Evolutionary conservation across 139 green algal species (phyloP).

Genomic region (Asterochloris erici): DNA sequence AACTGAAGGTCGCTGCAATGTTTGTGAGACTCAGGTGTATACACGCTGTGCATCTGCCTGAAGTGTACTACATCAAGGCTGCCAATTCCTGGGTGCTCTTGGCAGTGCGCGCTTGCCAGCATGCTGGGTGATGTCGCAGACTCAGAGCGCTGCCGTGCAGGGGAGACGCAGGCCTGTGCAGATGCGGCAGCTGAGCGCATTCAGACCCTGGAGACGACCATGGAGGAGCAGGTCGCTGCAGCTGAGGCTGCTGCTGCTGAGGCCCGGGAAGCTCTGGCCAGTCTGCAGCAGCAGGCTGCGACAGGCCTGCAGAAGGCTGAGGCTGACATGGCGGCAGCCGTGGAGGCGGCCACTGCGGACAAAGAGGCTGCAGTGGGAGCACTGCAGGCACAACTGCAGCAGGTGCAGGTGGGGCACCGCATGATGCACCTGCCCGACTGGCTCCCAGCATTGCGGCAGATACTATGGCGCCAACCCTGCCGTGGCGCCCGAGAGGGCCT

Average conservation of each 20-base stretch:
- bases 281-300: background rate
- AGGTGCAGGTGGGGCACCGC: too few relatives aligned
- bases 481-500: background rate
- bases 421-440: too few relatives aligned
- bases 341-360: conserved; percentile 17
- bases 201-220: conserved; percentile 59
- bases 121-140: too few relatives aligned
- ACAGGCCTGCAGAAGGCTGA: background rate
- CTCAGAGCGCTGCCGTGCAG: conserved; percentile 28
- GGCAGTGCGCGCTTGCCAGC: too few relatives aligned
- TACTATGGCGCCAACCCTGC: too few relatives aligned
- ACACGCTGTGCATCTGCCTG: too few relatives aligned
- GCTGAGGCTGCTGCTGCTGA: conserved; percentile 31
- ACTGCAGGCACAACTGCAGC: too few relatives aligned
- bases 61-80: too few relatives aligned
- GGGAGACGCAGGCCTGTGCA: conserved; percentile 61
- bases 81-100: too few relatives aligned
- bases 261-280: conserved; percentile 5
- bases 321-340: conserved; percentile 6
- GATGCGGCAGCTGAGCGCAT: conserved; percentile 60
- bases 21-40: too few relatives aligned
- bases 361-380: background rate
- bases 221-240: conserved; percentile 38
- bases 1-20: too few relatives aligned
- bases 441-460: too few relatives aligned